Evolutionary conservation across 495 filamentous ascomycete genomes (phyloP), one percentile per base, ranked within the genome.

Genomic region (Trypethelium eluteriae): DNA sequence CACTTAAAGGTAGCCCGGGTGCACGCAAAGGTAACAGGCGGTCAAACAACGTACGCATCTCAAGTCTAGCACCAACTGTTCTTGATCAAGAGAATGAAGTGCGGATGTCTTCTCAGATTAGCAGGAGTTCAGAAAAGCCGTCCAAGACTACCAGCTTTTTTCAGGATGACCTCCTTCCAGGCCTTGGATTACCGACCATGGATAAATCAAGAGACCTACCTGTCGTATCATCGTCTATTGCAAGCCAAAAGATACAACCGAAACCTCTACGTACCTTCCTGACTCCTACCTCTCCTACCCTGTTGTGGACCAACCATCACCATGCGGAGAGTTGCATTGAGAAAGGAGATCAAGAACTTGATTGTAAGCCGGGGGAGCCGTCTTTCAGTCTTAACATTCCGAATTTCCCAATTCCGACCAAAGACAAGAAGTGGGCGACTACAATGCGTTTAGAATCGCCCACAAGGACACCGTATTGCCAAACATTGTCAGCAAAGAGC

Each of bases 41-140:
- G 4, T 69, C 70, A 44, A 72, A 74, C 50, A 73, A 71, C 53
- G 72, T 74, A 11, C 67, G 72, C 12, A 74, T 73, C 25, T 70
- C 62, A 4, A 71, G 25, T 4, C 62, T 76, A 11, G 67, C 69
- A 11, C 74, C 76, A 7, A 75, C 71, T 18, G 71, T 76, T n/a
- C 64, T 75, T 2, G 73, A 74, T 1, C 76, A 72, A 32, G 67
- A 70, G 12, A 71, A 70, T 64, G 64, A 71, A 46, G 68, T 71
- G 11, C 68, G 70, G 1, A 78, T 72, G 56, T 74, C 75, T 9
- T 68, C 64, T 38, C 49, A 62, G 6, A 76, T 75, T 65, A 66
- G 74, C 35, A 71, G 70, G 35, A 74, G 74, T 38, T 64, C 73
- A 49, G 74, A 76, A 67, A 71, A 72, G 36, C 63, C 68, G 61